phyloP scores from a whole-genome alignment of 139 green algal genomes.

The Eudorina sp. region DNA sequence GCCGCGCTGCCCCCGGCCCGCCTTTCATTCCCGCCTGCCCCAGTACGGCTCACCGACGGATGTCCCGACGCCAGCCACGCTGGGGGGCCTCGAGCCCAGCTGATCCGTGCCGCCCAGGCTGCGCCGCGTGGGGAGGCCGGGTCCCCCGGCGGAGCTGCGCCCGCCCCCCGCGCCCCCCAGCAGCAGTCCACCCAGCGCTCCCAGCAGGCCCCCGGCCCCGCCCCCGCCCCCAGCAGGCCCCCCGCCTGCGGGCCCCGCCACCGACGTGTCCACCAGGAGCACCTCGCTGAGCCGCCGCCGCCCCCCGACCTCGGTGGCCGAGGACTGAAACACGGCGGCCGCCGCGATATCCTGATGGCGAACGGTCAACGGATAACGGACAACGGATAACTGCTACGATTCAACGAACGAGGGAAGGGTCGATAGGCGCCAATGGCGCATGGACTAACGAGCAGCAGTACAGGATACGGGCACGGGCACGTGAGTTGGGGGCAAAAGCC shows the following conservation, averaged over 20 bases:
- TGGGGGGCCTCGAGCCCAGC: not conserved
- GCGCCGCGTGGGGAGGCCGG: not conserved
- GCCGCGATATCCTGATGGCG: not conserved
- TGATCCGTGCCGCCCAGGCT: not conserved
- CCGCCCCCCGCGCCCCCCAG: not conserved
- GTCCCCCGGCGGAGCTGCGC: not conserved
- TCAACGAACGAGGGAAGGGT: too few relatives aligned
- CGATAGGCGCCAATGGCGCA: not conserved
- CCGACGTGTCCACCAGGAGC: conserved; percentile 27
- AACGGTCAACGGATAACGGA: not conserved
- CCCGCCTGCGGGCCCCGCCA: not conserved
- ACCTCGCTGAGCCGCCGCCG: conserved; percentile 37
- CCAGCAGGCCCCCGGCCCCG: not conserved
- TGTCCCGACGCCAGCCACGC: not conserved
- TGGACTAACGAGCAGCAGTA: not conserved
- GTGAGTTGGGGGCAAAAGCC: not conserved
- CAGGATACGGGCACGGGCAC: not conserved
- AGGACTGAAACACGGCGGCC: conserved; percentile 27
- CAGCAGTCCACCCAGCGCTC: not conserved
- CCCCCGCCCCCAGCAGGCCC: not conserved
- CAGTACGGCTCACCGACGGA: not conserved
- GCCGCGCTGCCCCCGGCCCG: too few relatives aligned
- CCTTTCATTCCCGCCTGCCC: too few relatives aligned
- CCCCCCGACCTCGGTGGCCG: conserved; percentile 17
- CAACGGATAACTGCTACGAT: too few relatives aligned